These are phyloP conservation scores for Dothistroma septosporum DNA, from an alignment of 2,329 filamentous ascomycete species.

Conservation along the genomic window DNA sequence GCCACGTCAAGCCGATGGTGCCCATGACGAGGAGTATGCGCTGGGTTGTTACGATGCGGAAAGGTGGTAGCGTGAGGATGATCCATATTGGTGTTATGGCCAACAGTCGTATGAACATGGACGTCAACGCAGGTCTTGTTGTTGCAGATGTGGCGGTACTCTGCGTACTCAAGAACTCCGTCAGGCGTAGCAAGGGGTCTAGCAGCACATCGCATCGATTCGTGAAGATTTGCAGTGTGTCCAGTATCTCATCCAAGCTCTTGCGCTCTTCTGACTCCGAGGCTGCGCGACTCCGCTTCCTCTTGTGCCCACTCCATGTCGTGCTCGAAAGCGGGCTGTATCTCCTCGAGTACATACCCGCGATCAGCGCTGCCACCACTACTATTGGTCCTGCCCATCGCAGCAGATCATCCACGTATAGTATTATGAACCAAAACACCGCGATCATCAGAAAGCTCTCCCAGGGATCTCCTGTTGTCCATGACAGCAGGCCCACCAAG, in stretches of 20 bases:
- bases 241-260: constrained; percentile 94
- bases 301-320: constrained; percentile 64
- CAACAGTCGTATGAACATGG: constrained; percentile 82
- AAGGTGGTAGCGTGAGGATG: constrained; percentile 71
- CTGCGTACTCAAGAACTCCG: constrained; percentile 81
- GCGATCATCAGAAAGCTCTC: constrained; percentile 89
- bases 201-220: constrained; percentile 86
- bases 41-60: constrained; percentile 80
- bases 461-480: constrained; percentile 92
- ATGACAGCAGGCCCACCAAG: constrained; percentile 78
- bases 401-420: constrained; percentile 83
- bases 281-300: constrained; percentile 55
- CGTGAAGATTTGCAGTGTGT: constrained; percentile 85
- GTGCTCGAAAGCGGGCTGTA: constrained; percentile 89
- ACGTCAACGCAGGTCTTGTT: constrained; percentile 81
- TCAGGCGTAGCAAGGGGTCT: constrained; percentile 81
- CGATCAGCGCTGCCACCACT: constrained; percentile 71
- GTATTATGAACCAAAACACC: constrained; percentile 76
- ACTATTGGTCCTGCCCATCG: constrained; percentile 78
- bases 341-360: constrained; percentile 86
- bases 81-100: constrained; percentile 88
- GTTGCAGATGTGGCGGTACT: constrained; percentile 86
- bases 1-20: constrained; percentile 84
- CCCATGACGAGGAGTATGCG: constrained; percentile 81
- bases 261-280: constrained; percentile 68